These are phyloP conservation scores for Acer campestre DNA, from an alignment of 345 rosid genomes.

Conservation along the genomic window DNA sequence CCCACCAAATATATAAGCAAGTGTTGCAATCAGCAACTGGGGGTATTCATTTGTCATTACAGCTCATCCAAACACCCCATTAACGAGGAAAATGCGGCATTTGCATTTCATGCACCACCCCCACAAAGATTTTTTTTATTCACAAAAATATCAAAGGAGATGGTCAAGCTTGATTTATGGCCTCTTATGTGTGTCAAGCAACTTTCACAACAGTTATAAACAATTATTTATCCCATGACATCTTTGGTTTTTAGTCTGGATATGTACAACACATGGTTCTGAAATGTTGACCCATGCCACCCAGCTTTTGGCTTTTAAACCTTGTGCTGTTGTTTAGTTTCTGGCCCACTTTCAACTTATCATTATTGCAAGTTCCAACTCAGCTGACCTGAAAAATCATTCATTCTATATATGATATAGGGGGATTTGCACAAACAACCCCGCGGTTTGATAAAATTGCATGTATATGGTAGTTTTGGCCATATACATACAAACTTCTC, in stretches of 20 bases:
- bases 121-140: slow-evolving; percentile 2
- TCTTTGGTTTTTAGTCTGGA: neutral
- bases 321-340: neutral
- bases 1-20: neutral
- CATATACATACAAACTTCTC: too few species aligned
- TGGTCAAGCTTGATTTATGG: too few species aligned
- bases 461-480: too few species aligned
- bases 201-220: too few species aligned
- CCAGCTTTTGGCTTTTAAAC: neutral
- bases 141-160: neutral
- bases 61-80: slow-evolving; percentile 14
- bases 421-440: too few species aligned
- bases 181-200: neutral
- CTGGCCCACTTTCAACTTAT: neutral
- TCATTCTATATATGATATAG: too few species aligned
- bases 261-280: neutral
- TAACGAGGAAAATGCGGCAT: neutral
- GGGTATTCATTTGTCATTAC: neutral
- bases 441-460: too few species aligned
- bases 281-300: neutral
- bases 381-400: too few species aligned
- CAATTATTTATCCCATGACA: too few species aligned
- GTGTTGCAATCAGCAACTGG: neutral
- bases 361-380: too few species aligned
- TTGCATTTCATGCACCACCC: neutral